Conservation (phyloP, 2,329 filamentous ascomycete genomes). For the Tolypocladium capitatum region DNA sequence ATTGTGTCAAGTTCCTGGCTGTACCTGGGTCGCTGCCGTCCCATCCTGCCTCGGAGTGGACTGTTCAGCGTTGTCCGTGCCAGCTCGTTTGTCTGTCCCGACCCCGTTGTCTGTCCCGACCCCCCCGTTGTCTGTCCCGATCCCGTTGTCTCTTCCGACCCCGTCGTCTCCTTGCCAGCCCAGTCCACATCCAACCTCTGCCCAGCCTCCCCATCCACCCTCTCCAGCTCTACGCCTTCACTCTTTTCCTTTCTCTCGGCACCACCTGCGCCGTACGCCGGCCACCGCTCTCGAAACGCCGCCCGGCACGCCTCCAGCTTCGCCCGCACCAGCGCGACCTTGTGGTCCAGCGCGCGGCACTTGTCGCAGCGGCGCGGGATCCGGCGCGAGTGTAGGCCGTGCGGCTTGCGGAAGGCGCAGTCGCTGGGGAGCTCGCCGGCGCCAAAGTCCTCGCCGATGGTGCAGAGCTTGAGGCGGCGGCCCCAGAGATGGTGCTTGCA, state of each 20-base stretch:
- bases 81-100: neutral
- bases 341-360: conserved; percentile 10
- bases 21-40: neutral
- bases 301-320: conserved; percentile 6
- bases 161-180: neutral
- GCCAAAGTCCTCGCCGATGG: conserved; percentile 5
- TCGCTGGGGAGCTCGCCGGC: conserved; percentile 2
- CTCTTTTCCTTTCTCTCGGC: neutral
- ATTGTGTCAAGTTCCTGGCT: neutral
- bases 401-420: conserved; percentile 9
- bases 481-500: conserved; percentile 16
- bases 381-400: conserved; percentile 10
- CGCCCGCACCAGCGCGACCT: conserved; percentile 5
- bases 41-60: neutral
- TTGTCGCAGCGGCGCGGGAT: conserved; percentile 10
- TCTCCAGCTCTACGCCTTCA: neutral
- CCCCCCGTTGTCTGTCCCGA: neutral
- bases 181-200: neutral
- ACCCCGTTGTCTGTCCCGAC: neutral
- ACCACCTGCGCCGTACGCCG: neutral
- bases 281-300: conserved; percentile 1
- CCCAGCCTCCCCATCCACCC: neutral
- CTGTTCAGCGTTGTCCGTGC: neutral
- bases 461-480: conserved; percentile 10
- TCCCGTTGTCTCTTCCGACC: neutral